A percentile compares a stretch with the other conserved stretches of the same genome.
Conservation (phyloP, 1,139 yeast genomes). For the Hansenula sp. region DNA sequence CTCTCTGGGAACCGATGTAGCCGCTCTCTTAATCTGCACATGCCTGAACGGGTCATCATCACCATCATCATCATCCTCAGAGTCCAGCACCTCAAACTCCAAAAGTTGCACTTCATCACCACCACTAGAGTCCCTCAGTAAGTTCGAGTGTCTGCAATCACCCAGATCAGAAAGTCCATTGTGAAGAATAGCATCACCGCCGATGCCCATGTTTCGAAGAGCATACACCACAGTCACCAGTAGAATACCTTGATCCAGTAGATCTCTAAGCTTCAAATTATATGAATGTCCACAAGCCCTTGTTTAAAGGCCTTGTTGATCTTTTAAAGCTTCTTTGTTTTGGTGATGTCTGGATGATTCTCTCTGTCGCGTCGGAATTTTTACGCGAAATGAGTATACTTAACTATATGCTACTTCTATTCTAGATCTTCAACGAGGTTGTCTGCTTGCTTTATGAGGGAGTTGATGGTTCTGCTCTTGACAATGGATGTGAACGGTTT, state of each 20-base stretch:
- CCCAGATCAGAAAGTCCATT: background rate
- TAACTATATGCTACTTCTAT: no score
- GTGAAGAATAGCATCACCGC: background rate
- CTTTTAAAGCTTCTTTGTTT: no score
- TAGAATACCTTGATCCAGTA: no score
- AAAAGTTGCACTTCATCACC: slow-evolving; percentile 3
- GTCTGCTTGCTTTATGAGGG: background rate
- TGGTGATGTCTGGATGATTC: no score
- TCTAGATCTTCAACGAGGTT: background rate
- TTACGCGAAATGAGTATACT: no score
- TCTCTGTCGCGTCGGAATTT: no score
- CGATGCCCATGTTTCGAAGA: background rate
- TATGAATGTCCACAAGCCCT: no score
- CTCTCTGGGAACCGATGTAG: background rate
- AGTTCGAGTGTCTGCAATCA: background rate
- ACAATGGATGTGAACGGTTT: background rate
- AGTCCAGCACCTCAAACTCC: slow-evolving; percentile 11
- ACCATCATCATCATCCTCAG: slow-evolving; percentile 10
- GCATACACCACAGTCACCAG: background rate
- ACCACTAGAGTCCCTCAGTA: background rate
- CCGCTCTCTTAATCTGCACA: background rate
- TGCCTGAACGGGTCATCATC: slow-evolving; percentile 9
- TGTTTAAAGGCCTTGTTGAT: no score
- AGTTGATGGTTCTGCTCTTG: background rate
- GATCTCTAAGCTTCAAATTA: no score